These are phyloP conservation scores for Pseudogymnoascus sp. DNA, from an alignment of 2,329 filamentous ascomycete genomes.

Conservation along the genomic window DNA sequence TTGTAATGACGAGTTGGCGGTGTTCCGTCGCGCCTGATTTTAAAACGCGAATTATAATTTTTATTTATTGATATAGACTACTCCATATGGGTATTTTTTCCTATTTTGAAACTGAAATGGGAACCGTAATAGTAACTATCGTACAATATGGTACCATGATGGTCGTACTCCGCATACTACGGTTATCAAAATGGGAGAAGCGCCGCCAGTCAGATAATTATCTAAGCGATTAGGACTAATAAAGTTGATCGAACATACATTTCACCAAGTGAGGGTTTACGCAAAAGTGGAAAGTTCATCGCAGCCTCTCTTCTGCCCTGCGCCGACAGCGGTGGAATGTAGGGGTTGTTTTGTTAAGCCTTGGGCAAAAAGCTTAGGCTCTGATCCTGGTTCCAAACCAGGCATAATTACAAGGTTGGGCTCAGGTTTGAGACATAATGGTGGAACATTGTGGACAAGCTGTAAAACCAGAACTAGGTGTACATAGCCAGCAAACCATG, in stretches of 20 bases:
- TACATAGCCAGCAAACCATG: background rate
- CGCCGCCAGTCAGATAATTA: background rate
- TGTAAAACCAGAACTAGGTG: background rate
- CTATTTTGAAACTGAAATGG: background rate
- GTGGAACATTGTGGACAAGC: background rate
- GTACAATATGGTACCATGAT: background rate
- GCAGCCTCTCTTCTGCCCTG: background rate
- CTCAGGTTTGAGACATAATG: background rate
- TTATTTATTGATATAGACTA: background rate
- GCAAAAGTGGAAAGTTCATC: background rate
- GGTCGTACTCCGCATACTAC: background rate
- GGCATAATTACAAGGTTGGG: background rate
- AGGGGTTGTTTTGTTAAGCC: background rate
- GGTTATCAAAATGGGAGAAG: background rate
- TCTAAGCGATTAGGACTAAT: background rate
- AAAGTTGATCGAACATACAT: background rate
- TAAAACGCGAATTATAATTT: background rate
- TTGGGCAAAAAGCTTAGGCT: background rate
- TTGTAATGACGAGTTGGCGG: background rate
- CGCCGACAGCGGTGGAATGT: background rate
- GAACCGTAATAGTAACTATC: background rate
- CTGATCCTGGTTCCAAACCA: background rate
- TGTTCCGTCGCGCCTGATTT: background rate
- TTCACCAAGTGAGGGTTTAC: background rate
- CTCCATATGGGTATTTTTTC: background rate